These are phyloP conservation scores for Kurtzmaniella cleridarum DNA, from an alignment of 805 yeast genomes.

Conservation along the genomic window DNA sequence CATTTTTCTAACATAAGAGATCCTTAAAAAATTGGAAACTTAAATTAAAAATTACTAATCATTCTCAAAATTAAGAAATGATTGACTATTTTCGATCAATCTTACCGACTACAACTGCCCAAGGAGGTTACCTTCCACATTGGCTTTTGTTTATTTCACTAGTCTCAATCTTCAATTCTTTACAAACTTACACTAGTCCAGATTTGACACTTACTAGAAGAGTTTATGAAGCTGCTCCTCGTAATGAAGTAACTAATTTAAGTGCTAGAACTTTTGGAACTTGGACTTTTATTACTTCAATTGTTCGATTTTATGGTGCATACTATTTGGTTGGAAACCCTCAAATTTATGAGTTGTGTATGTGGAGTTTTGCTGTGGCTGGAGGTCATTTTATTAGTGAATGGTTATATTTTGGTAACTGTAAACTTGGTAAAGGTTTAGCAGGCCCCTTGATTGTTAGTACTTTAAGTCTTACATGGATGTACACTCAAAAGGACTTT, in stretches of 20 bases:
- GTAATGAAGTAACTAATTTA: conserved; percentile 40
- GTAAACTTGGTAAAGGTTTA: conserved; percentile 82
- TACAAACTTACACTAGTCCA: conserved; percentile 69
- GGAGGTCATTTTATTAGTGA: conserved; percentile 78
- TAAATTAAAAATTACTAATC: not conserved
- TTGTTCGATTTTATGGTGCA: conserved; percentile 85
- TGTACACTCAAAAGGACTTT: conserved; percentile 63
- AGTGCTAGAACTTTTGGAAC: conserved; percentile 98
- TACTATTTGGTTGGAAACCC: conserved; percentile 57
- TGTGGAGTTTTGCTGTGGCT: conserved; percentile 79
- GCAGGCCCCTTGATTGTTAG: conserved; percentile 82
- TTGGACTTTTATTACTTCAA: conserved; percentile 86
- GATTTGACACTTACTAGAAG: conserved; percentile 70
- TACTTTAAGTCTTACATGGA: conserved; percentile 71
- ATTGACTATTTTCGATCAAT: conserved; percentile 11
- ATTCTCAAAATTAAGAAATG: conserved; percentile 2
- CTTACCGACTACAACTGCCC: conserved; percentile 12
- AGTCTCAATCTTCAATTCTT: conserved; percentile 88
- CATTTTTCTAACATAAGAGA: too few relatives aligned
- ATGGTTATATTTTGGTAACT: conserved; percentile 74
- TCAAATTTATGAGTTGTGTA: conserved; percentile 71
- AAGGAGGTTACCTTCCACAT: conserved; percentile 29
- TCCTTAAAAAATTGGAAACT: not conserved
- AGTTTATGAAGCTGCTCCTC: conserved; percentile 64
- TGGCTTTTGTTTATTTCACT: conserved; percentile 56